Percentiles rank a stretch among this genome's conserved stretches.
Conservation (phyloP, 179 eudicot species). For the Vitellaria paradoxa region DNA sequence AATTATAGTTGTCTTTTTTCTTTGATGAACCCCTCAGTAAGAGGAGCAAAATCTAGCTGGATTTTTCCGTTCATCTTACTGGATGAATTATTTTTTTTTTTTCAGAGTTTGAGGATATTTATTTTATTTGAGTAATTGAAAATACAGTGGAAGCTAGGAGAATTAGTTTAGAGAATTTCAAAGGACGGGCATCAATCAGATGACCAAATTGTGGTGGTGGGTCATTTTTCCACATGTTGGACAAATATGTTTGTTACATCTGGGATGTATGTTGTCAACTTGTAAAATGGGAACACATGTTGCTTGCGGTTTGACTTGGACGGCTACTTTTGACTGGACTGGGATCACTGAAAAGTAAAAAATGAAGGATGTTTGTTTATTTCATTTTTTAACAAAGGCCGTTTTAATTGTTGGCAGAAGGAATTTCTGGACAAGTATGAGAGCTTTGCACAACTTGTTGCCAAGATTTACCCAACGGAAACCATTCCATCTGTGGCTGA, state of each 20-base stretch:
- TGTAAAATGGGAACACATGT: neutral
- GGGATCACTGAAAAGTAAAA: neutral
- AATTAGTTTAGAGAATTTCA: neutral
- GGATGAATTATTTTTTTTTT: too few species aligned
- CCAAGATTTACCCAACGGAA: slow-evolving; percentile 77
- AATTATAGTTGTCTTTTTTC: neutral
- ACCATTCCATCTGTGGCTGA: slow-evolving; percentile 68
- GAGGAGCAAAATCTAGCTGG: too few species aligned
- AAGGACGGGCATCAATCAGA: neutral
- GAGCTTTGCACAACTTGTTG: slow-evolving; percentile 81
- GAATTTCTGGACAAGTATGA: slow-evolving; percentile 95
- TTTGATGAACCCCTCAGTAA: neutral
- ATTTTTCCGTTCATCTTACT: too few species aligned
- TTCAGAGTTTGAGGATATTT: too few species aligned
- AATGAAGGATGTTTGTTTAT: neutral
- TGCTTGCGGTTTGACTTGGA: neutral
- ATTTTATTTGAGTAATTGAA: too few species aligned
- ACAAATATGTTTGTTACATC: neutral
- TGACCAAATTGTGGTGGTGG: neutral
- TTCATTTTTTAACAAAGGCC: neutral
- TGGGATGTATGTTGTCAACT: neutral
- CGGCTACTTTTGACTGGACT: neutral
- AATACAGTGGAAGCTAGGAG: neutral
- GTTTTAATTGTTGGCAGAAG: slow-evolving; percentile 47
- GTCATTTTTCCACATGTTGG: neutral